A percentile compares a stretch with the other conserved stretches of the same genome.
Evolutionary conservation across 177 flowering plant genomes (phyloP).

Genomic region (Vitis hybrid): DNA sequence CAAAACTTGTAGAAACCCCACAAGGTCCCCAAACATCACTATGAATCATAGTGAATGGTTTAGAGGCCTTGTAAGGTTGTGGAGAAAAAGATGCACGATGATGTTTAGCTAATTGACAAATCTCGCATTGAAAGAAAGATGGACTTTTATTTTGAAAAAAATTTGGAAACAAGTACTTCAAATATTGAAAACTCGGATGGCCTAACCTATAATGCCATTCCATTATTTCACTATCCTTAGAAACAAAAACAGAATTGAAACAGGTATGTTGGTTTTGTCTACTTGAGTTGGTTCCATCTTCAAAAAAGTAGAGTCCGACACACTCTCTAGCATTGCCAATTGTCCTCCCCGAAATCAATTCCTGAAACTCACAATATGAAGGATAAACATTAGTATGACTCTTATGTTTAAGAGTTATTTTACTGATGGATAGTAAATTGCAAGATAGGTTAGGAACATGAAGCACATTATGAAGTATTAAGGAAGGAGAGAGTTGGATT

Average conservation of each 20-base stretch:
- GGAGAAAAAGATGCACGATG: not conserved
- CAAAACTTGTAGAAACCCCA: not conserved
- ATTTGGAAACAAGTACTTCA: not conserved
- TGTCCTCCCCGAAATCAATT: not conserved
- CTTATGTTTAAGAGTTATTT: not conserved
- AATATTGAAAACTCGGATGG: not conserved
- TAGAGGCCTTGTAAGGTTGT: not conserved
- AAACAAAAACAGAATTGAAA: not conserved
- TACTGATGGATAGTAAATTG: not conserved
- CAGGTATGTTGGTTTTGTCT: not conserved
- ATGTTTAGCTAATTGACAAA: not conserved
- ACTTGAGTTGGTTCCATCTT: not conserved
- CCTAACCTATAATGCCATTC: too few species aligned
- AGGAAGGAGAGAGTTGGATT: not conserved
- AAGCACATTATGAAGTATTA: conserved; percentile 3
- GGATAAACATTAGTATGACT: not conserved
- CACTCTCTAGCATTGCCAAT: not conserved
- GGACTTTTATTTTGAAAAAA: not conserved
- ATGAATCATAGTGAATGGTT: not conserved
- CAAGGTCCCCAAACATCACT: too few species aligned
- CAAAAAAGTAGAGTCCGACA: not conserved
- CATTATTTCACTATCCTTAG: not conserved
- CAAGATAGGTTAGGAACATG: not conserved
- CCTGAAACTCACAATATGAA: conserved; percentile 3
- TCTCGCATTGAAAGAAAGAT: not conserved